Percentiles rank a stretch among this genome's conserved stretches.
phyloP scores from a whole-genome alignment of 306 rosid genomes.

The Castanopsis chinensis region DNA sequence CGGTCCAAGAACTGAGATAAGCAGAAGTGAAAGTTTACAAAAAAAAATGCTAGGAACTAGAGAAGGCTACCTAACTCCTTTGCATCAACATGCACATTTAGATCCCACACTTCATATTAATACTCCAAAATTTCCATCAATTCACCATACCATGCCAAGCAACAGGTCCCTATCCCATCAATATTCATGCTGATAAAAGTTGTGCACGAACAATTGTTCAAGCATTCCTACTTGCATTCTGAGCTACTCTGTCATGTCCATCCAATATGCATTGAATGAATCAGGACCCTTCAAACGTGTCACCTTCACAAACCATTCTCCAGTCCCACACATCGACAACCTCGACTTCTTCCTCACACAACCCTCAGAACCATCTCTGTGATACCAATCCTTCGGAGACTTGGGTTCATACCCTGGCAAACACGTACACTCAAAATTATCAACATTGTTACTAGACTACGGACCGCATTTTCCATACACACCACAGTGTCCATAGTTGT shows the following conservation, averaged over 20 bases:
- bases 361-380: conserved; percentile 7
- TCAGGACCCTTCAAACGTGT: not conserved
- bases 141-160: conserved; percentile 33
- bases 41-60: not conserved
- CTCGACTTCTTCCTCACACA: conserved; percentile 2
- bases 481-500: not conserved
- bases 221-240: conserved; percentile 18
- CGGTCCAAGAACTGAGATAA: not conserved
- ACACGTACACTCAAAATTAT: not conserved
- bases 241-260: not conserved
- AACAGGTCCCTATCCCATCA: conserved; percentile 4
- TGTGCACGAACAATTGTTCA: conserved; percentile 29
- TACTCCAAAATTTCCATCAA: conserved; percentile 24
- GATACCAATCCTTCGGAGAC: conserved; percentile 6
- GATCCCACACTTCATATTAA: conserved; percentile 6
- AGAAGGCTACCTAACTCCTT: conserved; percentile 1
- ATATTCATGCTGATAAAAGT: conserved; percentile 24
- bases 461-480: not conserved
- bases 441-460: not conserved
- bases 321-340: not conserved
- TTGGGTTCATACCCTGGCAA: conserved; percentile 14
- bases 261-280: not conserved
- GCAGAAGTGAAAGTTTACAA: not conserved
- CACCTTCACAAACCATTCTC: conserved; percentile 11
- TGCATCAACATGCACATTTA: conserved; percentile 23